phyloP scores from a whole-genome alignment of 1,284 basidiomycete species.

The Puccinia triticina region DNA sequence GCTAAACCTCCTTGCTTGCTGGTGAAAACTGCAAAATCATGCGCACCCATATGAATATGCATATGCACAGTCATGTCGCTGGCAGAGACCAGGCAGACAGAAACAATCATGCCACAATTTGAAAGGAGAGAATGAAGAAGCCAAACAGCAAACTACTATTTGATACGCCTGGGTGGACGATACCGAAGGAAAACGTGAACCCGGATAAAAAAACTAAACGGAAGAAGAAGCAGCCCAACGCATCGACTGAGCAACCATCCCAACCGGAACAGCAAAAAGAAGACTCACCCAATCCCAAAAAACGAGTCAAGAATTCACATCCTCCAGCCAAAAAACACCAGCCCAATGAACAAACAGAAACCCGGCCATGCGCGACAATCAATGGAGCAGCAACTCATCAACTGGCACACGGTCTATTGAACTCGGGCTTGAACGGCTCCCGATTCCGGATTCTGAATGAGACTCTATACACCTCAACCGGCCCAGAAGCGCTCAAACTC shows the following conservation, averaged over 20 bases:
- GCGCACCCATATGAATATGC: too few relatives aligned
- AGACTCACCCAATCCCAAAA: background rate
- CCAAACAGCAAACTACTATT: background rate
- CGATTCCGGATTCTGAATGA: constrained; percentile 61
- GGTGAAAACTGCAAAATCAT: too few relatives aligned
- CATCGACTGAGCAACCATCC: too few relatives aligned
- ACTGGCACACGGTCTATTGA: constrained; percentile 46
- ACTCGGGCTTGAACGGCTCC: constrained; percentile 57
- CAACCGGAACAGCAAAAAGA: background rate
- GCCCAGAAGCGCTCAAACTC: constrained; percentile 55
- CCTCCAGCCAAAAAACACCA: background rate
- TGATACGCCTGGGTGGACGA: constrained; percentile 38
- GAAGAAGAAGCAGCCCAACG: background rate
- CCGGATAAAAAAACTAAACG: background rate
- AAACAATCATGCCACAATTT: too few relatives aligned
- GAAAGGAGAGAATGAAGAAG: background rate
- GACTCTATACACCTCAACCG: constrained; percentile 58
- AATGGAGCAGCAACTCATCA: constrained; percentile 16
- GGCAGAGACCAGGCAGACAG: too few relatives aligned
- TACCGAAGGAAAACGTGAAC: background rate
- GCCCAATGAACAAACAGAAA: background rate
- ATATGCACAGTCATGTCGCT: too few relatives aligned
- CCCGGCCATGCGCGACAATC: background rate
- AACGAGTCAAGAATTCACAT: background rate
- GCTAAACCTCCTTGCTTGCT: too few relatives aligned